Percentiles rank a stretch among this genome's conserved stretches.
phyloP scores from a whole-genome alignment of 2,329 filamentous ascomycete species.

The Colletotrichum lentis region DNA sequence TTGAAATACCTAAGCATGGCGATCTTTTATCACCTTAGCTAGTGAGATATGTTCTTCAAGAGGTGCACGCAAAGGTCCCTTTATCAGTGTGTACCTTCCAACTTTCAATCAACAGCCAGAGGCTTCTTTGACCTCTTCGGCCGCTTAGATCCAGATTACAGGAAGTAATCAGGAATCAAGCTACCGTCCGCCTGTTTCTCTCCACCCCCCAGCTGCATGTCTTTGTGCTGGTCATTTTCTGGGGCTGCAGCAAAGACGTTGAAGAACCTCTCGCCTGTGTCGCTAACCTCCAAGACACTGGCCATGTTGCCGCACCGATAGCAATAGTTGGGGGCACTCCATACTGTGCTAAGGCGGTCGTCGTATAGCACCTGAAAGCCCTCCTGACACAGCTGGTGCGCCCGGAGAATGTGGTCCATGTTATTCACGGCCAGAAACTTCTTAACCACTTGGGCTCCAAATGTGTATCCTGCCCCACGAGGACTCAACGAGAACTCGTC shows the following conservation, averaged over 20 bases:
- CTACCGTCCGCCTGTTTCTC: constrained; percentile 74
- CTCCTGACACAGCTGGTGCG: constrained; percentile 98
- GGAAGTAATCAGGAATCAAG: constrained; percentile 75
- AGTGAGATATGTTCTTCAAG: not conserved
- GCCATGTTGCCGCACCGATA: constrained; percentile 97
- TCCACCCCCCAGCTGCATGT: constrained; percentile 74
- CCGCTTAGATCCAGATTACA: constrained; percentile 53
- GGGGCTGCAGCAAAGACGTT: constrained; percentile 98
- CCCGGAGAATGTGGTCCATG: constrained; percentile 96
- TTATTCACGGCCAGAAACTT: constrained; percentile 97
- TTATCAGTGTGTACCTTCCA: not conserved
- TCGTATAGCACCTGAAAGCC: constrained; percentile 97
- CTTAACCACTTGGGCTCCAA: constrained; percentile 96
- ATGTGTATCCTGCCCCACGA: constrained; percentile 94
- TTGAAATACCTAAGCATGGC: not conserved
- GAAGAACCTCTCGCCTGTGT: constrained; percentile 91
- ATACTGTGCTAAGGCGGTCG: constrained; percentile 92
- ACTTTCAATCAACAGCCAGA: not conserved
- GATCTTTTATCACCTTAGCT: not conserved
- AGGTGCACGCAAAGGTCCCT: not conserved
- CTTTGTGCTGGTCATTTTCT: constrained; percentile 91
- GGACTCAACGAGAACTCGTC: constrained; percentile 97
- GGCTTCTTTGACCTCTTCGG: not conserved
- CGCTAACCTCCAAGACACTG: constrained; percentile 94
- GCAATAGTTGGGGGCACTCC: constrained; percentile 97